These are phyloP conservation scores for Argentina anserina DNA, from an alignment of 306 rosid species.

Conservation along the genomic window DNA sequence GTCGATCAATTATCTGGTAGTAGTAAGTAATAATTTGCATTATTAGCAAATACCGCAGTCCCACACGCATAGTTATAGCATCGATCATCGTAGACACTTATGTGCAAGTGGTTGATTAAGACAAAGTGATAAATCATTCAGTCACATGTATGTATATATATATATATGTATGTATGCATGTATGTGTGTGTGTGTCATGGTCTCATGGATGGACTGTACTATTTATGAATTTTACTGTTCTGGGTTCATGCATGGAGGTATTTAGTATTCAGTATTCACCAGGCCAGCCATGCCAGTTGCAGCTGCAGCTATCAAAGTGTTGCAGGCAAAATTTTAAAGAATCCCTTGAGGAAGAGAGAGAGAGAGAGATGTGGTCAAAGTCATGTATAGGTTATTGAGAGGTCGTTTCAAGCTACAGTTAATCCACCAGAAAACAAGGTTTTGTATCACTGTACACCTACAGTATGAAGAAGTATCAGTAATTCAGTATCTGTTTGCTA, in stretches of 20 bases:
- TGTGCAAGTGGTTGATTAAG: not conserved
- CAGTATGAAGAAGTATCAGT: slow-evolving; percentile 27
- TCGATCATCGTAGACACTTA: too few relatives aligned
- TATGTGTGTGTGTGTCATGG: too few relatives aligned
- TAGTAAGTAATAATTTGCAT: not conserved
- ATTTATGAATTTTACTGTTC: not conserved
- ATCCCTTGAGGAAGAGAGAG: slow-evolving; percentile 3
- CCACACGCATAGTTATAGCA: too few relatives aligned
- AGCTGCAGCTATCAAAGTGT: not conserved
- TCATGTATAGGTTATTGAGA: slow-evolving; percentile 29
- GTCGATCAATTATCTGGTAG: slow-evolving; percentile 15
- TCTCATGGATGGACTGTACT: not conserved
- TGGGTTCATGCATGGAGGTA: not conserved
- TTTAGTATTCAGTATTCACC: not conserved
- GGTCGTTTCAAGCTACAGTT: slow-evolving; percentile 66
- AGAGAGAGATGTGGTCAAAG: slow-evolving; percentile 36
- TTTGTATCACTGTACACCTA: slow-evolving; percentile 29
- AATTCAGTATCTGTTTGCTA: slow-evolving; percentile 40
- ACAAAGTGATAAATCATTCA: not conserved
- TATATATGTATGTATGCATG: not conserved
- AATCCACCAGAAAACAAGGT: slow-evolving; percentile 34
- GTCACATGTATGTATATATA: too few relatives aligned
- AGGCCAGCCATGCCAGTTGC: not conserved
- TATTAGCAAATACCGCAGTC: not conserved
- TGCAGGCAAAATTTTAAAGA: slow-evolving; percentile 23